Evolutionary conservation across 179 eudicot genomes (phyloP).

Genomic region (Patellifolia procumbens): DNA sequence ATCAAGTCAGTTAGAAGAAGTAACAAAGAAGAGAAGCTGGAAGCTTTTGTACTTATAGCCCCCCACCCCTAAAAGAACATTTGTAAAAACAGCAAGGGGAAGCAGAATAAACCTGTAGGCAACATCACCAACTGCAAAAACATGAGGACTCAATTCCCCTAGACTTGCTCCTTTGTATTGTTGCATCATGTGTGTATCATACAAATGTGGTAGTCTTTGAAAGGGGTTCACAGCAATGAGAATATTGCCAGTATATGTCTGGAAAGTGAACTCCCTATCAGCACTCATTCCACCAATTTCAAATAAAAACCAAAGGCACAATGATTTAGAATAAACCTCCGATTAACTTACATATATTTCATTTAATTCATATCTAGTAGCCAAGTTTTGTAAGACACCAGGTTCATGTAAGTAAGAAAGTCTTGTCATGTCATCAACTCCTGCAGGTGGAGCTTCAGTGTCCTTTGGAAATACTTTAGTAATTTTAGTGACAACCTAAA

Average conservation of each 20-base stretch:
- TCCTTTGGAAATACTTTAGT: slow-evolving; percentile 48
- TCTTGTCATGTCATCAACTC: slow-evolving; percentile 55
- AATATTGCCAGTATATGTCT: slow-evolving; percentile 47
- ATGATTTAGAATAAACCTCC: not conserved
- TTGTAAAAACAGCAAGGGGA: not conserved
- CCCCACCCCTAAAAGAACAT: not conserved
- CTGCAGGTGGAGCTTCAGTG: slow-evolving; percentile 53
- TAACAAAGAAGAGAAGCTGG: not conserved
- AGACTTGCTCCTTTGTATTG: slow-evolving; percentile 45
- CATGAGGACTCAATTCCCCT: slow-evolving; percentile 46
- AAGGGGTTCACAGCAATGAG: slow-evolving; percentile 48
- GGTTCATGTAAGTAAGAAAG: slow-evolving; percentile 54
- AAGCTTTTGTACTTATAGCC: not conserved
- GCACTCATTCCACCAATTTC: not conserved
- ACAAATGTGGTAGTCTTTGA: slow-evolving; percentile 43
- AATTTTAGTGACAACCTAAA: slow-evolving; percentile 39
- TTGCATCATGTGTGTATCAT: slow-evolving; percentile 47
- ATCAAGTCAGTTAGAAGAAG: slow-evolving; percentile 17
- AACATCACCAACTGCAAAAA: slow-evolving; percentile 43
- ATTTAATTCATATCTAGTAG: slow-evolving; percentile 49
- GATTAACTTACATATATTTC: slow-evolving; percentile 45
- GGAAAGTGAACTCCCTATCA: slow-evolving; percentile 13
- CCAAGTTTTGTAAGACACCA: slow-evolving; percentile 49
- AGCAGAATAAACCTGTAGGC: slow-evolving; percentile 38
- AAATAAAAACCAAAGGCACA: not conserved